These are phyloP conservation scores for Citrus cavaleriei DNA, from an alignment of 345 rosid species.

Conservation along the genomic window DNA sequence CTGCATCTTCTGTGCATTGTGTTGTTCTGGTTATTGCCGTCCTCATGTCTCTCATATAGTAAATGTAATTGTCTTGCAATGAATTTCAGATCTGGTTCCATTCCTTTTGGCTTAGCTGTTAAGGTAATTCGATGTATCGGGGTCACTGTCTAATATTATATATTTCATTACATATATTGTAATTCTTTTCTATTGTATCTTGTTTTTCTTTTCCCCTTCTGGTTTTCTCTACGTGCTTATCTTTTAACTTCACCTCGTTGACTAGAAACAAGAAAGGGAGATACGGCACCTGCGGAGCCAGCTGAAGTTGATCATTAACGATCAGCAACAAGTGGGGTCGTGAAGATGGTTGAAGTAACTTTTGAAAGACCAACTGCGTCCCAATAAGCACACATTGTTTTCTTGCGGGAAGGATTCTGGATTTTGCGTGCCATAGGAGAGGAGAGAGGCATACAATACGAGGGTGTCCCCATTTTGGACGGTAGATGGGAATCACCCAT, in stretches of 20 bases:
- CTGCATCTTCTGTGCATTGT: no score
- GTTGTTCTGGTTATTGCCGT: neutral
- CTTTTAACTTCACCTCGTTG: neutral
- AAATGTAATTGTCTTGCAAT: neutral
- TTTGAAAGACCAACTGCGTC: neutral
- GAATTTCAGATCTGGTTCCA: neutral
- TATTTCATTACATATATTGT: neutral
- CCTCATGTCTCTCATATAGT: neutral
- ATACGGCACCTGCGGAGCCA: neutral
- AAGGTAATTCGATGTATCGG: neutral
- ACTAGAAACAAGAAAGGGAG: conserved; percentile 23
- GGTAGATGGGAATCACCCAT: neutral
- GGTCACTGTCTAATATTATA: neutral
- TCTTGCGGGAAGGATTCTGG: neutral
- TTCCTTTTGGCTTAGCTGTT: neutral
- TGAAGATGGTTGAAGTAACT: neutral
- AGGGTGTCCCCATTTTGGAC: neutral
- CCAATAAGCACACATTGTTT: neutral
- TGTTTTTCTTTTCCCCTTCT: neutral
- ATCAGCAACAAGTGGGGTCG: no score
- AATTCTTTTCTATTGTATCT: neutral
- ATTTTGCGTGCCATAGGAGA: neutral
- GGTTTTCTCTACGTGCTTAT: neutral
- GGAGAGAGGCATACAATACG: neutral
- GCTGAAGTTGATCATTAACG: conserved; percentile 5